Base-by-base conservation (phyloP, 2,329 filamentous ascomycete species). In the Ampelomyces quisqualis region DNA sequence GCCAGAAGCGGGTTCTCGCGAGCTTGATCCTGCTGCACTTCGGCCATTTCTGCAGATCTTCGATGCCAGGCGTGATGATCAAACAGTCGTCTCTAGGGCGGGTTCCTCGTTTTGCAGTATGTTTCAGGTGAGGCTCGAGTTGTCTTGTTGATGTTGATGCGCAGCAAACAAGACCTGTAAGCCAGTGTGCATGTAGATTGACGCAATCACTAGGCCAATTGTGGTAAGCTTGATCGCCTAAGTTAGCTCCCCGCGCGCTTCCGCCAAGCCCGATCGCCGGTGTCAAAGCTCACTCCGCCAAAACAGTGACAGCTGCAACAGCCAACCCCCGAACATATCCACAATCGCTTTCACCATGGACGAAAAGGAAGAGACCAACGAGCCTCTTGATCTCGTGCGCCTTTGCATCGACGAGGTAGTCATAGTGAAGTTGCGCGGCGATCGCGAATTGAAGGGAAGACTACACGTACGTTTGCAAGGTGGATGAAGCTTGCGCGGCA, bases 391-490 rank as follows among this genome's bases (percentile, higher is more conserved):
- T 70, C 83, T 98, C 28, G 93, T 98, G 57, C 88, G 90, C 57
- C 81, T 98, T 41, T 88, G 91, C 56, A 81, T 98, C 33, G 91
- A 97, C 70, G 93, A 98, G 72, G 82, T 93, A 31, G 93, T 98
- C 36, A 95, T 96, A 71, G 91, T 98, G 55, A 97, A 97, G 80
- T 79, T 98, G 53, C 82, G 93, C 64, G 93, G 93, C 58, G 93
- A 98, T 70, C 82, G 93, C 53, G 93, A 98, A 74, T 78, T 98
- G 53, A 93, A 95, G 73, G 93, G 93, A 52, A 84, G 91, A 64
- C 79, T 98, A 64, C 93, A 98, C 72, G 93, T 97, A 73, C 39
- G 68, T 60, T 32, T 36, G 28, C 45, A 26, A 38, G 17, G 4
- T 19, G 33, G 36, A 29, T 33, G 31, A 15, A 32, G 32, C 19